Evolutionary conservation across 768 basidiomycete species (phyloP).

Genomic region (Neoboletus subvelutipes): DNA sequence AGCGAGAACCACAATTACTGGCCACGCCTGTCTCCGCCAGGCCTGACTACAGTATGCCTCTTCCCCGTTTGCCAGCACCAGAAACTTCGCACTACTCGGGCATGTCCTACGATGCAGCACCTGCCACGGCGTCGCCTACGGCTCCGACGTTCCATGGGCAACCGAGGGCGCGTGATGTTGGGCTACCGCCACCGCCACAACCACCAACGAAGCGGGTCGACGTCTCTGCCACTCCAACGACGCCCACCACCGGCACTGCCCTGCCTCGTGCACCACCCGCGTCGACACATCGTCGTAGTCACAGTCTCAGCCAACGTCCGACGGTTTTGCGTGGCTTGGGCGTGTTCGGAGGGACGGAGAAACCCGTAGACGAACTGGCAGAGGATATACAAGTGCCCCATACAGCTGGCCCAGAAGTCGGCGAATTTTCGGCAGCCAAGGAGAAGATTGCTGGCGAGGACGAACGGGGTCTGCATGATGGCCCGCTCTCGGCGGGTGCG

Average conservation of each 20-base stretch:
- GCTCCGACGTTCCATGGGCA: slow-evolving; percentile 56
- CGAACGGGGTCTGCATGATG: slow-evolving; percentile 26
- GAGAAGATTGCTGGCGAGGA: slow-evolving; percentile 25
- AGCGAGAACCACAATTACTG: slow-evolving; percentile 30
- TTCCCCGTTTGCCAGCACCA: slow-evolving; percentile 79
- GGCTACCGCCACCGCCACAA: slow-evolving; percentile 40
- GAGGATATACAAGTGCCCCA: slow-evolving; percentile 44
- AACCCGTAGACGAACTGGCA: slow-evolving; percentile 44
- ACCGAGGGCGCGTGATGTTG: slow-evolving; percentile 67
- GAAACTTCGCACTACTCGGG: slow-evolving; percentile 80
- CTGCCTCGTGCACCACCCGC: slow-evolving; percentile 72
- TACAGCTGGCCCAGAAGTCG: slow-evolving; percentile 66
- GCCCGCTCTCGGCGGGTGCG: slow-evolving; percentile 55
- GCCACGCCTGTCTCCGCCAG: slow-evolving; percentile 35
- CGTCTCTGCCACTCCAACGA: slow-evolving; percentile 17
- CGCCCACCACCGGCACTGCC: slow-evolving; percentile 31
- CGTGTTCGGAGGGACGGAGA: slow-evolving; percentile 50
- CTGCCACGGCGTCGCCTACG: slow-evolving; percentile 54
- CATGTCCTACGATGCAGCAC: slow-evolving; percentile 69
- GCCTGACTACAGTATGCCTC: slow-evolving; percentile 80
- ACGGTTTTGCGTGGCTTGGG: slow-evolving; percentile 52
- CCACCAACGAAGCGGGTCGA: slow-evolving; percentile 33
- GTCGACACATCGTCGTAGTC: slow-evolving; percentile 77
- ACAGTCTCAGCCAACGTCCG: slow-evolving; percentile 80
- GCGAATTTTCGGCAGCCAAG: slow-evolving; percentile 49